Evolutionary conservation across 2,329 filamentous ascomycete species (phyloP).

Genomic region (Septoria petroselini): DNA sequence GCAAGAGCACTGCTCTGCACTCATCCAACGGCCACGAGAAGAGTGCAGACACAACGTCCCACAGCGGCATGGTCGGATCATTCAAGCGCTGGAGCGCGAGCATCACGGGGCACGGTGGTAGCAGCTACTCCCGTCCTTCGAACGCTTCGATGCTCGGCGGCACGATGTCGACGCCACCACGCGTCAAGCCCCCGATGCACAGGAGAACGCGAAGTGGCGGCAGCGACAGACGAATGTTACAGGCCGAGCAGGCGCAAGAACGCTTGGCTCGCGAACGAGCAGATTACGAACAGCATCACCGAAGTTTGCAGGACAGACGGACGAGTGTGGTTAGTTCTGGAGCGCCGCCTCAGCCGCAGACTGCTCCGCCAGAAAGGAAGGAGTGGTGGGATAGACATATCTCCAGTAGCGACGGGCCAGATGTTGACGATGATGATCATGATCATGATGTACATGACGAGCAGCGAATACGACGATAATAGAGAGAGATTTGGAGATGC

Average conservation of each 20-base stretch:
- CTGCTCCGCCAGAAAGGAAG: conserved; percentile 17
- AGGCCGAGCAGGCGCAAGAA: conserved; percentile 39
- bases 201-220: conserved; percentile 33
- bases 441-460: too few species aligned
- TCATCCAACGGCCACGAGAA: conserved; percentile 1
- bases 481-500: too few species aligned
- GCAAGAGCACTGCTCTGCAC: conserved; percentile 16
- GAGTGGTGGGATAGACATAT: conserved; percentile 35
- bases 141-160: conserved; percentile 1
- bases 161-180: conserved; percentile 5
- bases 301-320: conserved; percentile 26
- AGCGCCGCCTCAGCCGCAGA: conserved; percentile 5
- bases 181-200: conserved; percentile 24
- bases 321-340: conserved; percentile 17
- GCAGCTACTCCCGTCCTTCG: conserved; percentile 8
- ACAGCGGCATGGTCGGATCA: conserved; percentile 19
- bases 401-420: conserved; percentile 21
- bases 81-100: conserved; percentile 25
- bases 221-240: conserved; percentile 34
- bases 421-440: conserved; percentile 18
- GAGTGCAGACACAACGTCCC: conserved; percentile 9
- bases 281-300: conserved; percentile 26
- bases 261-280: conserved; percentile 42
- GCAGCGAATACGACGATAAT: too few species aligned
- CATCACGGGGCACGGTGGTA: conserved; percentile 15